These are phyloP conservation scores for Rhododendron williamsianum DNA, from an alignment of 148 eudicot genomes.

Conservation along the genomic window DNA sequence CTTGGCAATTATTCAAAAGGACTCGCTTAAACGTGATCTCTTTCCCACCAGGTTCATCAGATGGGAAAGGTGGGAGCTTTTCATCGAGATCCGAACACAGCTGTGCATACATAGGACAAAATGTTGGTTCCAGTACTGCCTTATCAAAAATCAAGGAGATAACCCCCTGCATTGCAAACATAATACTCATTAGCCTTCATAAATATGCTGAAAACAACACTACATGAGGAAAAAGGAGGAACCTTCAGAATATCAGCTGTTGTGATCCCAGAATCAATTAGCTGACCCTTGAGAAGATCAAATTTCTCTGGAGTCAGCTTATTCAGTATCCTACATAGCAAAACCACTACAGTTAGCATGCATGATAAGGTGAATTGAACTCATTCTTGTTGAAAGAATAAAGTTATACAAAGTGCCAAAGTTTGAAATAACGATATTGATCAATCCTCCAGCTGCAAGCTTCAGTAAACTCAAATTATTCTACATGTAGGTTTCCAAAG, in stretches of 20 bases:
- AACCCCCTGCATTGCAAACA: constrained; percentile 55
- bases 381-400: not conserved
- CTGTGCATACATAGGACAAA: constrained; percentile 89
- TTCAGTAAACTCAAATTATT: too few relatives aligned
- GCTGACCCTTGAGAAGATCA: constrained; percentile 84
- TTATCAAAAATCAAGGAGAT: constrained; percentile 93
- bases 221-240: not conserved
- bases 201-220: too few relatives aligned
- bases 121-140: constrained; percentile 96
- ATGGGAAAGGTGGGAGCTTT: constrained; percentile 74
- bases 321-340: constrained; percentile 68
- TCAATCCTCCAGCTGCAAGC: too few relatives aligned
- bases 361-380: not conserved
- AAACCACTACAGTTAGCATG: not conserved
- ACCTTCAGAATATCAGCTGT: constrained; percentile 88
- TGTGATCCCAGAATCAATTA: constrained; percentile 80
- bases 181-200: not conserved
- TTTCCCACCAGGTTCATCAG: constrained; percentile 81
- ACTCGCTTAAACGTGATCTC: constrained; percentile 82
- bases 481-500: not conserved
- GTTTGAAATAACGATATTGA: not conserved
- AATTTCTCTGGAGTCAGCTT: constrained; percentile 93
- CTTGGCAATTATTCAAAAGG: constrained; percentile 85
- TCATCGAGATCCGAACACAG: constrained; percentile 79
- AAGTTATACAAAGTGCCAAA: not conserved